Conservation (phyloP, 1,284 basidiomycete species). For the Ganoderma leucocontextum region DNA sequence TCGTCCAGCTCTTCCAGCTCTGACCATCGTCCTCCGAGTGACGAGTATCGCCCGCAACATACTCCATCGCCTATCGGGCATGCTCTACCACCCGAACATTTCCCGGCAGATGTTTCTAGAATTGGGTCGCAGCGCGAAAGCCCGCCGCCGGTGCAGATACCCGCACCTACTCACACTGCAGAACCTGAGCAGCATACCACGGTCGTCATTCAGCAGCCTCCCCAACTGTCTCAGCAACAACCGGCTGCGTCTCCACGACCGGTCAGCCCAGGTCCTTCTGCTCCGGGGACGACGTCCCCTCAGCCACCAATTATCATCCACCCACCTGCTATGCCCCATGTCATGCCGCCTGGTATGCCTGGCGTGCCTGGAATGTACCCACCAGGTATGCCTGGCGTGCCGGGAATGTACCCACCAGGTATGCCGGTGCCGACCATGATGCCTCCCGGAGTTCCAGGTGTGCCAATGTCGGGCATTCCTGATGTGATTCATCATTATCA, state of each 20-base stretch:
- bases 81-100: not conserved
- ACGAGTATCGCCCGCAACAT: not conserved
- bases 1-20: conserved; percentile 1
- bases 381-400: not conserved
- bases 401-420: not conserved
- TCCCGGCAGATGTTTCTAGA: not conserved
- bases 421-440: not conserved
- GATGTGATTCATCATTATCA: not conserved
- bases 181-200: not conserved
- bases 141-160: conserved; percentile 3
- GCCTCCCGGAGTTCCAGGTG: not conserved
- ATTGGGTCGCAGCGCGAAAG: not conserved
- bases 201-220: conserved; percentile 4
- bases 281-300: not conserved
- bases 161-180: not conserved
- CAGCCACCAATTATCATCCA: conserved; percentile 24
- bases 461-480: not conserved
- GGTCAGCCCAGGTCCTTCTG: not conserved
- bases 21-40: not conserved
- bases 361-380: conserved; percentile 7
- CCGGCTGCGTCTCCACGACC: not conserved
- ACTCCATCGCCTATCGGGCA: not conserved
- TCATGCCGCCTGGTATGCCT: not conserved
- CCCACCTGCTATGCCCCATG: conserved; percentile 5
- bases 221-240: not conserved